Evolutionary conservation across 1,284 basidiomycete species (phyloP), one percentile per base, ranked within the genome.

Genomic region (Xanthoconium separans): DNA sequence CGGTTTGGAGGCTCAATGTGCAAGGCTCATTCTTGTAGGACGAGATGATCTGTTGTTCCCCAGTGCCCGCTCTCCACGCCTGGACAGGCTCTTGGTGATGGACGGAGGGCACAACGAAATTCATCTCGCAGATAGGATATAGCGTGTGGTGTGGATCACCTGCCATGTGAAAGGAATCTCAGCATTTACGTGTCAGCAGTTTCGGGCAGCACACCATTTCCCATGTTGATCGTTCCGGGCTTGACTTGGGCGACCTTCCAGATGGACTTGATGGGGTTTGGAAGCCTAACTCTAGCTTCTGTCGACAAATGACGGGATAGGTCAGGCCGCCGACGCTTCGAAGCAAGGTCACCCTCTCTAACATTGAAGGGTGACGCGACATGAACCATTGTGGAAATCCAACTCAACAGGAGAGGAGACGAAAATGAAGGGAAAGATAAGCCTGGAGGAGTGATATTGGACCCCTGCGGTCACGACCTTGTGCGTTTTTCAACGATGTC

Each of bases 201-300:
- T 36, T 29, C 13, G 37, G 39, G 24, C 16, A 22, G 0, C 51
- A 34, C 56, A 70, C 66, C 66, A 37, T 69, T 69, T 20, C 70
- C 66, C 66, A 69, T 69, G 57, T 69, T 69, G 52, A 69, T 71
- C 31, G 70, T 69, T n/a, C 66, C 66, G 3, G 70, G 54, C 49
- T 68, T 71, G 30, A 71, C 66, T 49, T 69, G 66, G 15, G 66
- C 66, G 15, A 42, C 67, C 45, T 69, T 69, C 66, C 66, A 69
- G 11, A 69, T 70, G n/a, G 66, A 47, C 50, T 69, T 69, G 52
- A 69, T 69, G 8, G 66, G 66, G 43, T 69, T 69, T 3, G 66
- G 66, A 9, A 66, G 67, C 24, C 68, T 58, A 2, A 65, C 59
- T n/a, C 65, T 57, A 18, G 66, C 67, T 47, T 69, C 70, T n/a